These are phyloP conservation scores for Encephalitozoon cuniculi DNA, from an alignment of 371 early-diverging fungal genomes.

Conservation along the genomic window DNA sequence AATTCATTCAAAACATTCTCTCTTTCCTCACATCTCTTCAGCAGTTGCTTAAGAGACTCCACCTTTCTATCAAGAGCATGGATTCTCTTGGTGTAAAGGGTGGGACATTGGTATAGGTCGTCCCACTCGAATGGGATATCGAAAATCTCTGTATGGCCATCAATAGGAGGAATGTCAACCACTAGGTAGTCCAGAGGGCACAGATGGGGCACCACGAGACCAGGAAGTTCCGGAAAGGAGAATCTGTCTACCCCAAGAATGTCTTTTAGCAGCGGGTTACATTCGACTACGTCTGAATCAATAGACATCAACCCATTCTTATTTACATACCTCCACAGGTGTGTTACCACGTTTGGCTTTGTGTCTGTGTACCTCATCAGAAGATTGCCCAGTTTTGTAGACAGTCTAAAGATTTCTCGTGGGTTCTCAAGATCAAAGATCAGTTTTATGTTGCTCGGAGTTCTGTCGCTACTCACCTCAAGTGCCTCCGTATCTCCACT, in stretches of 20 bases:
- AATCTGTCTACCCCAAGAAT: conserved; percentile 38
- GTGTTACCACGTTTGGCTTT: conserved; percentile 44
- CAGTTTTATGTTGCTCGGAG: not conserved
- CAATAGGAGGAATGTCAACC: conserved; percentile 38
- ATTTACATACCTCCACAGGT: conserved; percentile 46
- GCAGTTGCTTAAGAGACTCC: conserved; percentile 33
- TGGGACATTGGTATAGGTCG: conserved; percentile 49
- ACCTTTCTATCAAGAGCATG: conserved; percentile 56
- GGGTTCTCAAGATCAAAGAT: conserved; percentile 44
- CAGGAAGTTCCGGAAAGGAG: conserved; percentile 28
- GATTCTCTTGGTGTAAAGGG: conserved; percentile 49
- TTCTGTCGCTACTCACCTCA: conserved; percentile 4
- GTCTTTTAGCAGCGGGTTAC: conserved; percentile 22
- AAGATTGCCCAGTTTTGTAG: conserved; percentile 1
- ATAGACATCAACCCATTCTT: conserved; percentile 21
- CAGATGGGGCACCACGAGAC: conserved; percentile 28
- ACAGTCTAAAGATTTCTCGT: conserved; percentile 33
- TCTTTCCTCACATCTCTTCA: conserved; percentile 48
- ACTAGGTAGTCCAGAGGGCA: conserved; percentile 42
- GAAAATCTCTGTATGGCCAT: conserved; percentile 10
- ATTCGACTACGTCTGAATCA: conserved; percentile 7
- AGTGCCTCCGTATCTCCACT: conserved; percentile 26
- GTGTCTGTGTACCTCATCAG: conserved; percentile 27
- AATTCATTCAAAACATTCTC: conserved; percentile 44
- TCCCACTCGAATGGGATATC: conserved; percentile 59